Evolutionary conservation across 2,329 filamentous ascomycete genomes (phyloP).

Genomic region (Hawksworthiomyces lignivorus): DNA sequence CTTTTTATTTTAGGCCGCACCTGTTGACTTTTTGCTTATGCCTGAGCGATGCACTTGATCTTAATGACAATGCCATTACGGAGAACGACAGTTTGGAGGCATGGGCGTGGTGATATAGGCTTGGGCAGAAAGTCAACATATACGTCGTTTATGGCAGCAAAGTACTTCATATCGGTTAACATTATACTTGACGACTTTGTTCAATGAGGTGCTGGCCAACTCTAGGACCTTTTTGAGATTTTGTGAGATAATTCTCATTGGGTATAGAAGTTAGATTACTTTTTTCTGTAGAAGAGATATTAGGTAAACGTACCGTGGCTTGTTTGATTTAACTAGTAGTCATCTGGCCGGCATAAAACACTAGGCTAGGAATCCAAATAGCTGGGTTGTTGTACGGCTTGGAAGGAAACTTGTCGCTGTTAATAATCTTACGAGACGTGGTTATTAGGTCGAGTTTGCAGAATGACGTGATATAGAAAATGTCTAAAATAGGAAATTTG

Average conservation of each 20-base stretch:
- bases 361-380: conserved; percentile 35
- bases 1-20: no score
- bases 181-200: conserved; percentile 61
- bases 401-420: conserved; percentile 36
- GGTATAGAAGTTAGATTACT: conserved; percentile 28
- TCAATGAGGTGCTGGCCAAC: conserved; percentile 49
- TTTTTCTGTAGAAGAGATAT: no score
- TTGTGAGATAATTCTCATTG: conserved; percentile 46
- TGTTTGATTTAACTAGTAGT: conserved; percentile 41
- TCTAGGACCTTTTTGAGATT: conserved; percentile 54
- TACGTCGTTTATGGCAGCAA: conserved; percentile 49
- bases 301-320: conserved; percentile 28
- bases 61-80: conserved; percentile 81
- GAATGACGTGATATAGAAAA: no score
- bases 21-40: no score
- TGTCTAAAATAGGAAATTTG: no score
- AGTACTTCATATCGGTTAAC: conserved; percentile 60
- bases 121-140: conserved; percentile 58
- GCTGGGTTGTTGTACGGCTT: conserved; percentile 40
- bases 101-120: conserved; percentile 74
- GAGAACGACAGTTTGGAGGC: conserved; percentile 79
- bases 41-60: conserved; percentile 77
- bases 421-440: conserved; percentile 39
- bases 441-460: no score
- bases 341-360: conserved; percentile 40